Evolutionary conservation across 805 yeast genomes (phyloP), one percentile per base, ranked within the genome.

Genomic region (Dipodascopsis uninucleata): DNA sequence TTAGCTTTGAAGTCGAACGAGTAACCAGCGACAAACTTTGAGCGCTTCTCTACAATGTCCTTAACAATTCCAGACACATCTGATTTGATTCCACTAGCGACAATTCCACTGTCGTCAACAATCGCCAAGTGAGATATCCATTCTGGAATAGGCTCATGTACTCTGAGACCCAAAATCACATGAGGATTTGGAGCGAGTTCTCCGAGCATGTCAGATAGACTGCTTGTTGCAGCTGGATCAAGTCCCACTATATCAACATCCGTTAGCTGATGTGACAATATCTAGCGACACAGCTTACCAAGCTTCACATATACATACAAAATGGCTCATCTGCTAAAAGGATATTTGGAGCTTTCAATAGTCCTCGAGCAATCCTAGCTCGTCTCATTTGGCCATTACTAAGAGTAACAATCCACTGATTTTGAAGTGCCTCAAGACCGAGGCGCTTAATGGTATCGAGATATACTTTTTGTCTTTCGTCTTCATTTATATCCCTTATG

Each of bases 341-440:
- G 24, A 88, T 53, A 34, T 71, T 68, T 0, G 97, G 95, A 26
- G 75, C 67, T 35, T 71, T 69, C 43, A 86, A 71, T 33, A 93
- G 57, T 0, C 88, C 79, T 49, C 76, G 74, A 0, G 96, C 97
- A 22, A 93, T 67, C 49, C 96, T 72, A 0, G 97, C 95, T 39
- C 98, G 71, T 56, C 98, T 73, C 62, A 85, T 79, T 64, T 93
- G 98, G 0, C 98, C 98, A 63, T 93, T 93, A 62, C 95, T 85
- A 34, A 93, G 68, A 0, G 90, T 85, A 62, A 86, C 85, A 26
- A 85, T 77, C 87, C 95, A 90, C 47, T 86, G 76, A 43, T 78
- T 72, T 42, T 38, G 40, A 37, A 88, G 63, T 0, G 76, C 79
- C 4, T 61, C 64, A 47, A 90, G 67, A 38, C 76, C 70, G 44